Percentiles rank a stretch among this genome's conserved stretches.
These are phyloP conservation scores for Lippia alba DNA, from an alignment of 305 asterid species.

Conservation along the genomic window DNA sequence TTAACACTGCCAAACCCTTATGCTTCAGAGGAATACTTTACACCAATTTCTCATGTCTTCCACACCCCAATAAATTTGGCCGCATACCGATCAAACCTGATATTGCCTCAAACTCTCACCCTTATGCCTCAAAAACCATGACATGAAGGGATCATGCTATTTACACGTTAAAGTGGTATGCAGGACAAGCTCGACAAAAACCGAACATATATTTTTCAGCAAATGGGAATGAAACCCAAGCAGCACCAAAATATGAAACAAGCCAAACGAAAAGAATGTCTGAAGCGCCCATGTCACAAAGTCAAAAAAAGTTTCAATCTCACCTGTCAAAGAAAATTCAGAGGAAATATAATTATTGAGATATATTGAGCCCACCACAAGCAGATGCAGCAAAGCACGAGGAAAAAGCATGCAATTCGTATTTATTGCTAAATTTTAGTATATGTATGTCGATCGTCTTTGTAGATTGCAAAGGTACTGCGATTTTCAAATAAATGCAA, in stretches of 20 bases:
- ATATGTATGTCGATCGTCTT: background rate
- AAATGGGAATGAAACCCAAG: constrained; percentile 21
- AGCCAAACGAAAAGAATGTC: constrained; percentile 37
- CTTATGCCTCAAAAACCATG: constrained; percentile 59
- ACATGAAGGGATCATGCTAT: constrained; percentile 58
- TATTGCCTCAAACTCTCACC: constrained; percentile 48
- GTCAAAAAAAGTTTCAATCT: constrained; percentile 30
- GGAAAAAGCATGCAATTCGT: background rate
- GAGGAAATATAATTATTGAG: background rate
- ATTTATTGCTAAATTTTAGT: background rate
- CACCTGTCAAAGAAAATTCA: constrained; percentile 45
- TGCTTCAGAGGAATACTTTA: background rate
- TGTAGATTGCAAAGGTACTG: background rate
- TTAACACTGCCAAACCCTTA: constrained; percentile 2
- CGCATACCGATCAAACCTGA: constrained; percentile 27
- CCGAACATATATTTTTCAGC: constrained; percentile 29
- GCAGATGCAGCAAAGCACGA: background rate
- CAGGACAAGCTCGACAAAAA: constrained; percentile 31
- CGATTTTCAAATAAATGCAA: too few species aligned
- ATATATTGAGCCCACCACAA: background rate
- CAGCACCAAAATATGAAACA: constrained; percentile 29
- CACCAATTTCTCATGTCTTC: constrained; percentile 20
- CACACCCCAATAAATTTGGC: constrained; percentile 26
- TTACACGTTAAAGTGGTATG: constrained; percentile 41
- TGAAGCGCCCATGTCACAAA: constrained; percentile 30